phyloP scores from a whole-genome alignment of 2,329 filamentous ascomycete species.

The Fusarium sublunatum region DNA sequence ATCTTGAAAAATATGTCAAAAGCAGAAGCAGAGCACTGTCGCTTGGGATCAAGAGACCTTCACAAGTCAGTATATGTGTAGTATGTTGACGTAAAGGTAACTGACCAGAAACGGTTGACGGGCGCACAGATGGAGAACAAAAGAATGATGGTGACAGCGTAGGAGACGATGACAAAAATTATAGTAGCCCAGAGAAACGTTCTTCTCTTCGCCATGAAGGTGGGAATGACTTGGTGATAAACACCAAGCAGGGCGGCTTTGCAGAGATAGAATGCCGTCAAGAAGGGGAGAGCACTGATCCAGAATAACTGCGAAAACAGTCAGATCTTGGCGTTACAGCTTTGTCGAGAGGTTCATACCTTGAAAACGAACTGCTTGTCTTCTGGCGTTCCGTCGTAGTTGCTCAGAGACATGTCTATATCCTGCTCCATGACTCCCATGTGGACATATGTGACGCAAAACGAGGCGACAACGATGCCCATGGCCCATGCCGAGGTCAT shows the following conservation, averaged over 20 bases:
- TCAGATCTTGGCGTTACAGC: not conserved
- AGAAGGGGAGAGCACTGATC: slow-evolving; percentile 27
- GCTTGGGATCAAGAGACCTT: not conserved
- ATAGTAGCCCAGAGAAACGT: slow-evolving; percentile 22
- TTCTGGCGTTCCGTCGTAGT: not conserved
- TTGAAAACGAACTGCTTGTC: slow-evolving; percentile 3
- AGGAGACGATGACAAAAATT: not conserved
- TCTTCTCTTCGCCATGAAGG: slow-evolving; percentile 25
- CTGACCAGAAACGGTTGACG: slow-evolving; percentile 18
- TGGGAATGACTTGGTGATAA: slow-evolving; percentile 20
- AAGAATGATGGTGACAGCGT: not conserved
- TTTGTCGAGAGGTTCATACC: not conserved
- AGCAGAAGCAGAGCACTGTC: rapidly evolving
- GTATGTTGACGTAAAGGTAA: no score
- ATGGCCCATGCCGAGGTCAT: slow-evolving; percentile 25
- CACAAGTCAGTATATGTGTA: no score
- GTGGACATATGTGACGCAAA: slow-evolving; percentile 6
- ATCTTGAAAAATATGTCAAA: not conserved
- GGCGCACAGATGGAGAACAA: slow-evolving; percentile 20
- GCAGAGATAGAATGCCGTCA: slow-evolving; percentile 26
- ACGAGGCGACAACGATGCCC: not conserved
- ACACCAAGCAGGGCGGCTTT: slow-evolving; percentile 30
- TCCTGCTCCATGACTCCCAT: slow-evolving; percentile 23
- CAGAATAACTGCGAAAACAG: slow-evolving; percentile 5
- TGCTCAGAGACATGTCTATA: not conserved